phyloP scores from a whole-genome alignment of 2,329 filamentous ascomycete species.

The Lomentospora prolificans region DNA sequence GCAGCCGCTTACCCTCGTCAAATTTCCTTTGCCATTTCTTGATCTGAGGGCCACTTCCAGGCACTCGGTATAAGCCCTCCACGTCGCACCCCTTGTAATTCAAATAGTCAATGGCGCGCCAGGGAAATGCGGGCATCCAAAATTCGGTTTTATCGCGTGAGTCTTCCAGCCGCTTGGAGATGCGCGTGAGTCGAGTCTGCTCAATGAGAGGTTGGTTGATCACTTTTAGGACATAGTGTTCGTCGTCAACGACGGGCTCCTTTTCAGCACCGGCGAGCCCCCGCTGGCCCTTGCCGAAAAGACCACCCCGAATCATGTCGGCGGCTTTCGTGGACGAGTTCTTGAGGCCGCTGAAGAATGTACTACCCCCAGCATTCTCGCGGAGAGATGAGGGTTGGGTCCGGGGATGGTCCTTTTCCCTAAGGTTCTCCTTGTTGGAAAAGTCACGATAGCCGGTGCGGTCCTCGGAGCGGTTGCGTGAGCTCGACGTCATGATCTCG shows the following conservation, averaged over 20 bases:
- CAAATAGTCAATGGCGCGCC: slow-evolving; percentile 91
- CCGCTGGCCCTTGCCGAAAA: slow-evolving; percentile 69
- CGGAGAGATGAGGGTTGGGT: slow-evolving; percentile 45
- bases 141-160: slow-evolving; percentile 95
- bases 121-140: slow-evolving; percentile 95
- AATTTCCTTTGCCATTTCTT: slow-evolving; percentile 91
- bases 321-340: slow-evolving; percentile 65
- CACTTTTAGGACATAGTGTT: slow-evolving; percentile 74
- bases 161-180: slow-evolving; percentile 78
- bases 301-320: slow-evolving; percentile 70
- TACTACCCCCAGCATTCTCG: slow-evolving; percentile 50
- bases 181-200: slow-evolving; percentile 82
- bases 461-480: slow-evolving; percentile 66
- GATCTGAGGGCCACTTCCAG: slow-evolving; percentile 80
- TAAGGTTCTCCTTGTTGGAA: slow-evolving; percentile 30
- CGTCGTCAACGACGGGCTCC: slow-evolving; percentile 60
- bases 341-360: slow-evolving; percentile 64
- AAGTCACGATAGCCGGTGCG: slow-evolving; percentile 39
- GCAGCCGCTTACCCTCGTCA: slow-evolving; percentile 55
- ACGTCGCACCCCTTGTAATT: slow-evolving; percentile 93
- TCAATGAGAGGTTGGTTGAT: slow-evolving; percentile 81
- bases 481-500: slow-evolving; percentile 55
- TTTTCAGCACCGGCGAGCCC: slow-evolving; percentile 62
- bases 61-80: slow-evolving; percentile 86
- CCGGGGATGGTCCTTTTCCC: slow-evolving; percentile 37